phyloP scores from a whole-genome alignment of 2,329 filamentous ascomycete genomes.

The Exophiala sp. region DNA sequence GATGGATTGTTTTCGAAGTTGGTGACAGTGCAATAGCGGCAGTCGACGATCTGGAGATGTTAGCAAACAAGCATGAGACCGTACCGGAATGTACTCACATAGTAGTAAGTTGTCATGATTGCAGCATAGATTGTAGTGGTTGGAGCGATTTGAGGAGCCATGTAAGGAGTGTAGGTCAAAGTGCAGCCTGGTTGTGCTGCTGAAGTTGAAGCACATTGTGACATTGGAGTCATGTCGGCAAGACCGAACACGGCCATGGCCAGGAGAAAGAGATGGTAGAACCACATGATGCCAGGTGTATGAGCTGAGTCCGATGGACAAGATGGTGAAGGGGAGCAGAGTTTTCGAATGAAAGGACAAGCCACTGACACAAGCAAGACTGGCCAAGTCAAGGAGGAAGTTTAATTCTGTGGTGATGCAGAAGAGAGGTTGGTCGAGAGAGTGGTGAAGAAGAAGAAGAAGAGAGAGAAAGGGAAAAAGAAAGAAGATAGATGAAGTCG shows the following conservation, averaged over 20 bases:
- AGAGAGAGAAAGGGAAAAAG: neutral
- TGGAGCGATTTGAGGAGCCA: constrained; percentile 24
- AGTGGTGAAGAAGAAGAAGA: constrained; percentile 2
- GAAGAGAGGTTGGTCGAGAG: neutral
- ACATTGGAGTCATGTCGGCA: constrained; percentile 4
- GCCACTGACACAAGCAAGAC: neutral
- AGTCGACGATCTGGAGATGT: constrained; percentile 25
- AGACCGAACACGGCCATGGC: constrained; percentile 11
- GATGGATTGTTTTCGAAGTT: constrained; percentile 21
- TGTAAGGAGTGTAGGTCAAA: constrained; percentile 21
- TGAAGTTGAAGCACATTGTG: constrained; percentile 2
- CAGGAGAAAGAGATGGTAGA: constrained; percentile 9
- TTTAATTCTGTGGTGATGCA: neutral
- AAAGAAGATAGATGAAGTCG: constrained; percentile 1
- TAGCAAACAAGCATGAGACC: neutral
- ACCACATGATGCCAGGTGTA: constrained; percentile 10
- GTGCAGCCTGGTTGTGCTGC: constrained; percentile 13
- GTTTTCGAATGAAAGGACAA: neutral
- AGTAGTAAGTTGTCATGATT: constrained; percentile 25
- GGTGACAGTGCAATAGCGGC: constrained; percentile 24
- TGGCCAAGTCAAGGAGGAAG: neutral
- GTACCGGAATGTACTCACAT: constrained; percentile 13
- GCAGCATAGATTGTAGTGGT: constrained; percentile 24
- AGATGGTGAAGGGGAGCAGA: neutral
- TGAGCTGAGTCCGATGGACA: constrained; percentile 2